phyloP scores from a whole-genome alignment of 1,139 yeast genomes.

The Arxiozyma slooffiae region DNA sequence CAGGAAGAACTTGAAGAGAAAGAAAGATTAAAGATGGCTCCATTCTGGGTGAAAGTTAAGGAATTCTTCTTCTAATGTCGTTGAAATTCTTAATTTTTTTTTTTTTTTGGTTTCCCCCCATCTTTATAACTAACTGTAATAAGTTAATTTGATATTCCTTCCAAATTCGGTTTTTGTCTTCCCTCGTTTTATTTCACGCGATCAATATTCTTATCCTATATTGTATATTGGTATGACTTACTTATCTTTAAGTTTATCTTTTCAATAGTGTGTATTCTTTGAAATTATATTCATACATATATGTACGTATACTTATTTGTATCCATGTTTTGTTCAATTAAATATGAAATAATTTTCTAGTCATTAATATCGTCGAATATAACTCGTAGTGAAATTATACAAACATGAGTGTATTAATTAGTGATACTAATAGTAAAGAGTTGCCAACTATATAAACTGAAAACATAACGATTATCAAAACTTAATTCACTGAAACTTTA shows the following conservation, averaged over 20 bases:
- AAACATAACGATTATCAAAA: not conserved
- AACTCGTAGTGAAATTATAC: not conserved
- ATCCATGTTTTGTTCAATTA: too few relatives aligned
- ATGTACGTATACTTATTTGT: too few relatives aligned
- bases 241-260: too few relatives aligned
- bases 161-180: too few relatives aligned
- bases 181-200: not conserved
- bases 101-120: not conserved
- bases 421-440: not conserved
- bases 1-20: constrained; percentile 62
- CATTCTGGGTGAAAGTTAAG: constrained; percentile 41
- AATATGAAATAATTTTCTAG: not conserved
- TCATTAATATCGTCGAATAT: too few relatives aligned
- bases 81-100: not conserved
- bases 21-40: constrained; percentile 44
- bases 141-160: not conserved
- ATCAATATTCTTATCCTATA: not conserved
- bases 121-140: not conserved
- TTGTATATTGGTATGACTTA: too few relatives aligned
- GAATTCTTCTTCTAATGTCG: constrained; percentile 26
- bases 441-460: too few relatives aligned
- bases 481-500: too few relatives aligned
- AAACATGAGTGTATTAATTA: not conserved
- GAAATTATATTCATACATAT: too few relatives aligned
- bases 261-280: not conserved